Percentiles rank a stretch among this genome's conserved stretches.
phyloP scores from a whole-genome alignment of 495 filamentous ascomycete species.

The Penicillium longicatenatum region DNA sequence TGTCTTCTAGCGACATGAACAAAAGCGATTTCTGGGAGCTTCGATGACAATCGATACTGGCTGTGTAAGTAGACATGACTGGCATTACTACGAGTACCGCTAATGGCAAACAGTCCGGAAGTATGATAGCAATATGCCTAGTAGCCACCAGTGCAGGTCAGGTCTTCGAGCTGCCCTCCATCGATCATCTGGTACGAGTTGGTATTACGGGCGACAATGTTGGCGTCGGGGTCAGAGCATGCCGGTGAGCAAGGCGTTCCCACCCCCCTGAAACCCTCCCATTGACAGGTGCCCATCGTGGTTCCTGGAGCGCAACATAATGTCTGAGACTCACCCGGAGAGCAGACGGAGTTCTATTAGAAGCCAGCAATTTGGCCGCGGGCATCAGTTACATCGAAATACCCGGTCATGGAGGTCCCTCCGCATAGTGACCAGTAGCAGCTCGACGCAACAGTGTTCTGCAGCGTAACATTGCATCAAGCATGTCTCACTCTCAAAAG shows the following conservation, averaged over 20 bases:
- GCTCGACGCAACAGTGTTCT: conserved; percentile 1
- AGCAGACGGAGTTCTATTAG: background rate
- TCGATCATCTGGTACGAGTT: background rate
- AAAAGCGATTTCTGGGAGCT: too few species aligned
- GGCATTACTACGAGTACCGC: too few species aligned
- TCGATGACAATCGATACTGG: too few species aligned
- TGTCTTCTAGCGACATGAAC: too few species aligned
- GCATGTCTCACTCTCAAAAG: too few species aligned
- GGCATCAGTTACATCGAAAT: conserved; percentile 5
- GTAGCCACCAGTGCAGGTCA: conserved; percentile 1
- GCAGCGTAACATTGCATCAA: conserved; percentile 1
- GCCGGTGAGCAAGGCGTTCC: background rate
- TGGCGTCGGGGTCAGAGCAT: background rate
- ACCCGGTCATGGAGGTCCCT: background rate
- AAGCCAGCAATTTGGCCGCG: conserved; percentile 2
- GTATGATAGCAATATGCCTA: conserved; percentile 2
- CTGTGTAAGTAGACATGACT: too few species aligned
- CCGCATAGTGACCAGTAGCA: conserved; percentile 7
- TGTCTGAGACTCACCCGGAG: background rate
- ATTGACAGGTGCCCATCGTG: background rate
- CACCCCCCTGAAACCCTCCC: background rate
- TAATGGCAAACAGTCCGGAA: too few species aligned
- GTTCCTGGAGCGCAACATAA: conserved; percentile 4
- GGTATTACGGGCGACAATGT: background rate
- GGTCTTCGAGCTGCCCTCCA: background rate